Base-by-base conservation (phyloP, 2,329 filamentous ascomycete genomes). In the Neopestalotiopsis clavispora region DNA sequence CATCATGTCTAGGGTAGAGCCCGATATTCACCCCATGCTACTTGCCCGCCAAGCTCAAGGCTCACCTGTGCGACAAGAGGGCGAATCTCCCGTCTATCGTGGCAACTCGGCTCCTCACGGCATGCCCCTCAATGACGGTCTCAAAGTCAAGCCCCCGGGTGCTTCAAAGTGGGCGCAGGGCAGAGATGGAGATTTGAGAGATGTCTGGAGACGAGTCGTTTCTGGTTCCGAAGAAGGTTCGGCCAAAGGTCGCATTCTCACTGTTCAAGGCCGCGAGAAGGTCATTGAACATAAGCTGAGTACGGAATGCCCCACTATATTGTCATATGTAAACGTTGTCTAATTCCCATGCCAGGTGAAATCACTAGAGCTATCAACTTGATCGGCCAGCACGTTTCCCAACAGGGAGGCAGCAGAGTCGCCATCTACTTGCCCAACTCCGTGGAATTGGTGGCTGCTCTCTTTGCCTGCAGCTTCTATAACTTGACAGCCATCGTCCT, bases 341-440 rank as follows among this genome's bases (percentile, higher is more conserved):
- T 77, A 76, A 71, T 75, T 68, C 61, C 49, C 42, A 23, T 74
- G 67, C 71, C 81, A 86, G 90, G 91, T 68, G 90, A 94, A 71
- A 81, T 98, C 64, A 95, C 92, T 7, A 90, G 91, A 72, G 92
- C 97, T 78, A 97, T 98, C 79, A 95, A 93, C 79, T 87, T 96
- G 34, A 90, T 98, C 75, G 96, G 96, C 71, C 88, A 89, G 75
- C 89, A 95, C 75, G 87, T 94, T 73, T 84, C 93, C 68, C 88
- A 92, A 74, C 88, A 92, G 71, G 89, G 90, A 68, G 90, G 89
- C 49, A 92, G 90, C 78, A 91, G 90, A 64, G 93, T 98, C 40
- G 96, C 94, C 71, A 88, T 98, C 72, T 97, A 97, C 79, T 86
- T 98, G 68, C 94, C 95, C 58, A 98, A 99, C 84, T 97, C 94